Percentiles rank a stretch among this genome's conserved stretches.
phyloP scores from a whole-genome alignment of 257 asterid species.

The Primulina huaijiensis region DNA sequence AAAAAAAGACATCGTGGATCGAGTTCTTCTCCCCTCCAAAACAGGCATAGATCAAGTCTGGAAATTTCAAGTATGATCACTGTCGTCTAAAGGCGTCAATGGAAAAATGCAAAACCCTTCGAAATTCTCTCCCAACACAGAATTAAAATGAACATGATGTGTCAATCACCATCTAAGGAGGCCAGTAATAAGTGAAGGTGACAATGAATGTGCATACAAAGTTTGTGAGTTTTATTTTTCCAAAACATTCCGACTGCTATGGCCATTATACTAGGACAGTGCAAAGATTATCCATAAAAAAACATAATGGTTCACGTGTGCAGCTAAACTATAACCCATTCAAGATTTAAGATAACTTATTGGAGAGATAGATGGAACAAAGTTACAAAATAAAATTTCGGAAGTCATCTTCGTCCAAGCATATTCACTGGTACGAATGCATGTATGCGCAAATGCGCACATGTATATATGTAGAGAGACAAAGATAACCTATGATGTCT shows the following conservation, averaged over 20 bases:
- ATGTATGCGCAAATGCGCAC: constrained; percentile 5
- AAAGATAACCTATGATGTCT: constrained; percentile 68
- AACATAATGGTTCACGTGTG: not conserved
- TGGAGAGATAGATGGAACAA: not conserved
- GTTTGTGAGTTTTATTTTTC: not conserved
- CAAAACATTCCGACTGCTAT: not conserved
- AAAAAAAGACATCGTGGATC: not conserved
- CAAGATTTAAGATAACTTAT: not conserved
- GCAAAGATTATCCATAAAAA: too few species aligned
- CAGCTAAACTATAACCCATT: not conserved
- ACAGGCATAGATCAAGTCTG: not conserved
- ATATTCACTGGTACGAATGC: too few species aligned
- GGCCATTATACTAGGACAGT: not conserved
- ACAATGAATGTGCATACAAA: not conserved
- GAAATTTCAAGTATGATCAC: not conserved
- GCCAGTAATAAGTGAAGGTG: not conserved
- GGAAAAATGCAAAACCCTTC: not conserved
- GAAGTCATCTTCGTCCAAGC: not conserved
- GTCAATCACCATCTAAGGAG: not conserved
- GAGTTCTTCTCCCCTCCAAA: not conserved
- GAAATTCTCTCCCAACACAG: not conserved
- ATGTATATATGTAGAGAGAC: constrained; percentile 16
- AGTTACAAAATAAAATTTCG: too few species aligned
- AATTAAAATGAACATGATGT: too few species aligned
- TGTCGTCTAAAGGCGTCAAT: not conserved